Evolutionary conservation across 2,329 filamentous ascomycete species (phyloP), one percentile per base, ranked within the genome.

Genomic region (Colletotrichum sp.): DNA sequence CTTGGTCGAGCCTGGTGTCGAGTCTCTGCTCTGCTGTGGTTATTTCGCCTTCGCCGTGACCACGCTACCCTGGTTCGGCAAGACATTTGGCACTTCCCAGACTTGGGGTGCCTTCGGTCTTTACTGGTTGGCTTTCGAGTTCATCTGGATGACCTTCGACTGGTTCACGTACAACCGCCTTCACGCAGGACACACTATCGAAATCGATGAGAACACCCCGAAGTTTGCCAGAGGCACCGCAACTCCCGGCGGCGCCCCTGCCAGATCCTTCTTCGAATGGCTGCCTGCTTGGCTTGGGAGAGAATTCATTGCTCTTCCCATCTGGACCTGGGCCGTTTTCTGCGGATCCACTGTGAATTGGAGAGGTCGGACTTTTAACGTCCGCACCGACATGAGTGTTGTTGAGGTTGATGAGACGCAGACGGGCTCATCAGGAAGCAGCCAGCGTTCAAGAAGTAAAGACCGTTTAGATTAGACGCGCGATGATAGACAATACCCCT

Each of bases 321-420:
- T 99, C 75, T 99, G 97, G 97, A 87, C 92, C 0, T 96, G 94
- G 91, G 97, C 97, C 1, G 94, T 98, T 24, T 91, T 95, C 79
- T 93, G 96, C n/a, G 97, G 97, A 1, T 92, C 94, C 3, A 96
- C 93, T 0, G 95, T 99, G 1, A 91, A 91, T 68, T 99, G 97
- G 97, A 89, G 97, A 71, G 96, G 96, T 0, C 93, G 93, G 80
- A 90, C 88, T 32, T 98, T 98, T 82, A 91, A 91, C 80, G 96
- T 98, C 2, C 92, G 93, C 2, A 89, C 95, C 79, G 94, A 98
- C 82, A 96, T 96, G 89, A 94, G 93, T 66, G 96, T 98, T 2
- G 86, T 88, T 7, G 87, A 88, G 28, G 79, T 87, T 36, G 81
- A 83, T 7, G 32, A 34, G 18, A 7, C 56, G 5, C 10, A 52